Evolutionary conservation across 768 basidiomycete species (phyloP).

Genomic region (Piloderma croceum): DNA sequence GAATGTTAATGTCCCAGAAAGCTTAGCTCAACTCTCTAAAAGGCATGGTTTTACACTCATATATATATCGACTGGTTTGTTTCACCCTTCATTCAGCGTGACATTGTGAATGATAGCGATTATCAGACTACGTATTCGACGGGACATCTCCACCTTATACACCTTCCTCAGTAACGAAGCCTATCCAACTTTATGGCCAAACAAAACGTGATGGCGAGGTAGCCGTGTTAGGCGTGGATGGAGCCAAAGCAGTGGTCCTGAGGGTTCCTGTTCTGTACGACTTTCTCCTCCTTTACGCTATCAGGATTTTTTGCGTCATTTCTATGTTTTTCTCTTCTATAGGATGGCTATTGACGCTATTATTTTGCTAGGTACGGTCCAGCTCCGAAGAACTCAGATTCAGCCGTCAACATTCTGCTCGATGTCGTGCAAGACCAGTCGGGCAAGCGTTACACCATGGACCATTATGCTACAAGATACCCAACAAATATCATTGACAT

Average conservation of each 20-base stretch:
- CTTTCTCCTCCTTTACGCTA: conserved; percentile 2
- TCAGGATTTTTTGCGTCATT: background rate
- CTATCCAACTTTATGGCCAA: conserved; percentile 82
- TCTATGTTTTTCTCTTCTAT: background rate
- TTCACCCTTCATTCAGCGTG: background rate
- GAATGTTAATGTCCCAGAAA: conserved; percentile 71
- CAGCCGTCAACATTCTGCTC: conserved; percentile 82
- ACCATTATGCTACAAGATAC: conserved; percentile 88
- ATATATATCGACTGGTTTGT: conserved; percentile 84
- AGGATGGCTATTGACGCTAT: background rate
- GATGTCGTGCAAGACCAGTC: conserved; percentile 85
- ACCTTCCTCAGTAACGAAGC: conserved; percentile 67
- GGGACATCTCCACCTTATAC: conserved; percentile 89
- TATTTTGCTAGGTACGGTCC: conserved; percentile 93
- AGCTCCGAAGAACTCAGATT: conserved; percentile 77
- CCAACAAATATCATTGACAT: conserved; percentile 91
- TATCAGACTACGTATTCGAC: conserved; percentile 89
- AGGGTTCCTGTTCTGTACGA: conserved; percentile 88
- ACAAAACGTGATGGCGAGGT: conserved; percentile 87
- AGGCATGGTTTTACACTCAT: conserved; percentile 64
- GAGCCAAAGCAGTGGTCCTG: conserved; percentile 61
- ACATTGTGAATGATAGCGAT: conserved; percentile 1
- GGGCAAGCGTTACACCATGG: conserved; percentile 90
- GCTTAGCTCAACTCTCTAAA: conserved; percentile 63
- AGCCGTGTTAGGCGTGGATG: conserved; percentile 57